Percentiles rank a stretch among this genome's conserved stretches.
Evolutionary conservation across 768 basidiomycete genomes (phyloP).

Genomic region (Chlorophyllum brunneum): DNA sequence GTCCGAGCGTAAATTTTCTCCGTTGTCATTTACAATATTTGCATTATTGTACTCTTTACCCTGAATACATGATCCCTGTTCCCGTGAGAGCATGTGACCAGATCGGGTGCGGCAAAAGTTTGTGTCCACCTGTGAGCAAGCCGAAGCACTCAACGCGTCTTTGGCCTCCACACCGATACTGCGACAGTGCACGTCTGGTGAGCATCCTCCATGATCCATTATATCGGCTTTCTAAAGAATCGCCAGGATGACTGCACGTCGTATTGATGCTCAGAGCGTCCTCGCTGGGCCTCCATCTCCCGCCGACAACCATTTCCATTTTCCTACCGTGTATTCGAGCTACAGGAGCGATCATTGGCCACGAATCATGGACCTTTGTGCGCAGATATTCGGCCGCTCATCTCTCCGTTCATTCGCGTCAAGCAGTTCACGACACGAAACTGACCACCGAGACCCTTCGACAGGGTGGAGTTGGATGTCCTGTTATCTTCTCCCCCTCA

Average conservation of each 20-base stretch:
- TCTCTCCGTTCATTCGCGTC: not conserved
- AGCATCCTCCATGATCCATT: not conserved
- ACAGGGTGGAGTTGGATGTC: not conserved
- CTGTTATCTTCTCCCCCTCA: not conserved
- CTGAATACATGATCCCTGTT: not conserved
- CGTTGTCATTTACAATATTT: slow-evolving; percentile 38
- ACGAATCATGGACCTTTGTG: not conserved
- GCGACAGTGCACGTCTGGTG: slow-evolving; percentile 11
- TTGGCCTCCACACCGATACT: slow-evolving; percentile 23
- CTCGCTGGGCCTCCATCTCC: slow-evolving; percentile 62
- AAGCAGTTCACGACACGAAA: not conserved
- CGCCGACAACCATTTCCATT: slow-evolving; percentile 26
- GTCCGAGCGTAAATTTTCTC: slow-evolving; percentile 56
- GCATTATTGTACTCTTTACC: slow-evolving; percentile 22
- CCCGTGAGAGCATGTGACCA: not conserved
- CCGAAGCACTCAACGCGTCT: slow-evolving; percentile 25
- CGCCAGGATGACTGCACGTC: slow-evolving; percentile 67
- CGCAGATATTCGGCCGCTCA: not conserved
- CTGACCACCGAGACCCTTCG: slow-evolving; percentile 4
- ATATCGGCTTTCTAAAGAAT: not conserved
- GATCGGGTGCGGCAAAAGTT: too few species aligned
- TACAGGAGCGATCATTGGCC: slow-evolving; percentile 1
- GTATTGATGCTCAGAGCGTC: slow-evolving; percentile 84
- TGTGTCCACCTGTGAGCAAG: slow-evolving; percentile 23
- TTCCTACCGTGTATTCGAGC: slow-evolving; percentile 23